Percentiles rank a stretch among this genome's conserved stretches.
Evolutionary conservation across 768 basidiomycete species (phyloP).

Genomic region (Boletus tomentosulus): DNA sequence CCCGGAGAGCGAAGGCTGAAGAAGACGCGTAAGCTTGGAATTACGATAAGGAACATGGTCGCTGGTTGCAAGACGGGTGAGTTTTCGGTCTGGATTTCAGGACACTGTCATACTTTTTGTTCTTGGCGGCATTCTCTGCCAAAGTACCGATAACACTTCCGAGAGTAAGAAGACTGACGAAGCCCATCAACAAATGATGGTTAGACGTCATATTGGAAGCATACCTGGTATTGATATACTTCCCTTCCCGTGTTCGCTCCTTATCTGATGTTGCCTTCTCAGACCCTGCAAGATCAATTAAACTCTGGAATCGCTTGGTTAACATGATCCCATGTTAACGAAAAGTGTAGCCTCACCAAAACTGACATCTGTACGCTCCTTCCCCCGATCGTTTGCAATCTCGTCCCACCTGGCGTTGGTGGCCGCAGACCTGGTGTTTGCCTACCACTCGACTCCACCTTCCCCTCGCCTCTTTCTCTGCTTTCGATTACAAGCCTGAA

Average conservation of each 20-base stretch:
- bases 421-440: constrained; percentile 53
- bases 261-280: constrained; percentile 96
- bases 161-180: constrained; percentile 75
- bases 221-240: constrained; percentile 91
- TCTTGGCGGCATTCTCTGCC: constrained; percentile 79
- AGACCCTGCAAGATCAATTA: constrained; percentile 95
- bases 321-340: background rate
- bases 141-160: constrained; percentile 91
- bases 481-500: constrained; percentile 93
- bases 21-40: constrained; percentile 89
- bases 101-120: constrained; percentile 50
- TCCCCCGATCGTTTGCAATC: constrained; percentile 73
- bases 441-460: constrained; percentile 35
- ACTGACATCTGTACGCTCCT: constrained; percentile 76
- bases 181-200: background rate
- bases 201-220: background rate
- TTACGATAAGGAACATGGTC: constrained; percentile 95
- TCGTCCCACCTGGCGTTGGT: constrained; percentile 54
- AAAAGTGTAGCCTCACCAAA: constrained; percentile 40
- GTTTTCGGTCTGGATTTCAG: background rate
- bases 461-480: constrained; percentile 60
- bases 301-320: constrained; percentile 46
- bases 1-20: constrained; percentile 92
- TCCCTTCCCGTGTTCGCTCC: constrained; percentile 92
- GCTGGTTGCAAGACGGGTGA: constrained; percentile 28